phyloP scores from a whole-genome alignment of 2,329 filamentous ascomycete species.

The Stemphylium vesicarium region DNA sequence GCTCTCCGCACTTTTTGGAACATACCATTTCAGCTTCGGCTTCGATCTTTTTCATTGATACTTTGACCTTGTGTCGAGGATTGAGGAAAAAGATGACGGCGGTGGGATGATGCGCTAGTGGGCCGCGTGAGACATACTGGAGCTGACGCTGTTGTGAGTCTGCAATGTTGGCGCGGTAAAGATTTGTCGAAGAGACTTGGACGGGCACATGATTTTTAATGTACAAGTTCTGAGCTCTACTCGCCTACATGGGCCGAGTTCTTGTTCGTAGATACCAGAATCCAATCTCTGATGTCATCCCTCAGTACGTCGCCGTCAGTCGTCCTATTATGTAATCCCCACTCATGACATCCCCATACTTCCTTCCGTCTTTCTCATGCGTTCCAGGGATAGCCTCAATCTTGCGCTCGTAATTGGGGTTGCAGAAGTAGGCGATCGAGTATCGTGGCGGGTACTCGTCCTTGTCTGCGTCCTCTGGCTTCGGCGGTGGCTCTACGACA shows the following conservation, averaged over 20 bases:
- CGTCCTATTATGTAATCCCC: slow-evolving; percentile 83
- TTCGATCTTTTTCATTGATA: not conserved
- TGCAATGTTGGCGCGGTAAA: no score
- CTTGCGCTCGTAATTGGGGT: slow-evolving; percentile 75
- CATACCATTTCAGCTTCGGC: no score
- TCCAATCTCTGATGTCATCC: not conserved
- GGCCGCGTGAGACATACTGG: no score
- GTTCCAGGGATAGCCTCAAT: slow-evolving; percentile 86
- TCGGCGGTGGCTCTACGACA: slow-evolving; percentile 79
- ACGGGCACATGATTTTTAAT: no score
- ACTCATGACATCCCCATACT: slow-evolving; percentile 78
- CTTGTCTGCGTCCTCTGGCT: slow-evolving; percentile 53
- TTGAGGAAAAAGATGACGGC: no score
- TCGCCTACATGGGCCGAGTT: no score
- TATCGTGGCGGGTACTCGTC: slow-evolving; percentile 74
- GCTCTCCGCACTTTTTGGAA: not conserved
- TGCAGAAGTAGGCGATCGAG: slow-evolving; percentile 92
- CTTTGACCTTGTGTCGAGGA: no score
- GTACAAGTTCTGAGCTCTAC: no score
- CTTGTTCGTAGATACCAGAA: not conserved
- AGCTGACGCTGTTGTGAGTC: no score
- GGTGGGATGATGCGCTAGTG: no score
- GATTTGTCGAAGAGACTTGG: no score
- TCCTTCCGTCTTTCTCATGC: slow-evolving; percentile 72
- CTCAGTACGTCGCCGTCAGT: slow-evolving; percentile 70